Evolutionary conservation across 768 basidiomycete species (phyloP), one percentile per base, ranked within the genome.

Genomic region (Leucocoprinus sp.): DNA sequence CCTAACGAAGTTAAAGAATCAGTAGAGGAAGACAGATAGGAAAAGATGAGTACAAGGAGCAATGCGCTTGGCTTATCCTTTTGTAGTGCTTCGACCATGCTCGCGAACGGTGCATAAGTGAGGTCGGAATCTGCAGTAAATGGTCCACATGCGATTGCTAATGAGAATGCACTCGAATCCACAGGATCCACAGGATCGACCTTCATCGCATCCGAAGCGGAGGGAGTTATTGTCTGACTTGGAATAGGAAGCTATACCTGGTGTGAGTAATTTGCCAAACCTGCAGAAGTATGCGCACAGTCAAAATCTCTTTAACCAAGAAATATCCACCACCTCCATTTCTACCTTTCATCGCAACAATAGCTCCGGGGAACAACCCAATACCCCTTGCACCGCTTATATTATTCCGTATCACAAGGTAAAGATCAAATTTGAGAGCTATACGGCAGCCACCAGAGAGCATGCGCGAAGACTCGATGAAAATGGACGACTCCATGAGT

Each of bases 291-390:
- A 40, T 31, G 46, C 84, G 59, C 57, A 97, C 95, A 52, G 80
- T 66, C 28, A 96, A 61, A 7, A 95, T 68, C 55, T 97, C 92
- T 19, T 78, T 77, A 0, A 84, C 93, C 8, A 79, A 70, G 58
- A 97, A 98, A 66, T 80, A 80, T 2, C 81, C 85, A 4, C 89
- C 93, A 2, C 92, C 89, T 1, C 93, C 92, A 61, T 98, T 98
- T 59, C 75, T 78, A 0, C 96, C 96, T 50, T 80, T 87, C 24
- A 97, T 57, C 0, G 84, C 92, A 1, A 84, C 84, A 42, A 98
- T 78, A 22, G 82, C 82, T 3, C 96, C 96, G 4, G 93, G 91
- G 57, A 93, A 98, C 33, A 98, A 58, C 1, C 87, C 82, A 8
- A 83, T 63, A 0, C 80, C 79, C 12, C 74, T 76, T 8, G 76